phyloP scores from a whole-genome alignment of 192 early-diverging fungal genomes.

The Backusella liffmaniae region DNA sequence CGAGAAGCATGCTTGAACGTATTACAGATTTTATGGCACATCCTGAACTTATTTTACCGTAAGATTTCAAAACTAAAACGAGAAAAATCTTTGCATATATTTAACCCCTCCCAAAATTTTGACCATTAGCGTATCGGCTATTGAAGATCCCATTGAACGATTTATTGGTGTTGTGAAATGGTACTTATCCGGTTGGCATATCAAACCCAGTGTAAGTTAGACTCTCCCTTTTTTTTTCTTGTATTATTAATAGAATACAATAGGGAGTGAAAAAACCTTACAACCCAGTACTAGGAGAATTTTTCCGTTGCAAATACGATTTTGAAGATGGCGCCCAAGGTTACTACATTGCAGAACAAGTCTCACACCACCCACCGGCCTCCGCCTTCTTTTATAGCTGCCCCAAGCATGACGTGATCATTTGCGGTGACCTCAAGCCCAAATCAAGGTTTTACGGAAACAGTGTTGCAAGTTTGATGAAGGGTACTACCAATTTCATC shows the following conservation, averaged over 20 bases:
- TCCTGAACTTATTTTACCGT: conserved; percentile 78
- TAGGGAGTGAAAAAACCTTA: conserved; percentile 93
- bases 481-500: conserved; percentile 62
- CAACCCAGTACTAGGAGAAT: conserved; percentile 91
- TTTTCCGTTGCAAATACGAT: conserved; percentile 79
- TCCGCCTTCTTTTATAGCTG: conserved; percentile 81
- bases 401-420: conserved; percentile 76
- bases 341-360: conserved; percentile 86
- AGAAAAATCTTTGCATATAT: background rate
- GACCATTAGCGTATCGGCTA: conserved; percentile 33
- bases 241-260: background rate
- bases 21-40: conserved; percentile 97
- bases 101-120: background rate
- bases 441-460: conserved; percentile 89
- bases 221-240: background rate
- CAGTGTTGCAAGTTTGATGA: conserved; percentile 87
- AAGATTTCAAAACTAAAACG: conserved; percentile 24
- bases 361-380: conserved; percentile 92
- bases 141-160: conserved; percentile 72
- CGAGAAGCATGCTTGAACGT: conserved; percentile 93
- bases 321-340: conserved; percentile 68
- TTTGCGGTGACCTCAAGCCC: conserved; percentile 80
- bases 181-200: conserved; percentile 93
- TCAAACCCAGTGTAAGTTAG: conserved; percentile 74
- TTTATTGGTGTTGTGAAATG: conserved; percentile 84